Evolutionary conservation across 2,329 filamentous ascomycete genomes (phyloP), one percentile per base, ranked within the genome.

Genomic region (Fusarium longipes): DNA sequence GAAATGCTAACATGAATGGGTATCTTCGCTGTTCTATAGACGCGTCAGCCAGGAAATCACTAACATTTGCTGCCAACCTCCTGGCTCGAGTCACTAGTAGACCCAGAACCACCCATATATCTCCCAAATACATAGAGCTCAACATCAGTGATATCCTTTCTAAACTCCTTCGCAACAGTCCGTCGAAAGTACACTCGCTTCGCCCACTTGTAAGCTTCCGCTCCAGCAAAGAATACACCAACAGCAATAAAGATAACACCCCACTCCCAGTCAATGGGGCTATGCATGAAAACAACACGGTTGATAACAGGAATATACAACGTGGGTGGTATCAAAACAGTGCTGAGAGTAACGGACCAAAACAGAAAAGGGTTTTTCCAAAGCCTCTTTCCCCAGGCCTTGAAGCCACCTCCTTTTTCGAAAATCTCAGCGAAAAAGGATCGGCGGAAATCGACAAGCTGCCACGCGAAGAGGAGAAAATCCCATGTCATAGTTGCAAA

Each of bases 301-400:
- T 91, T 91, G 70, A 92, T 81, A 12, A 86, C 86, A 0, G 90
- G 90, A 51, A 92, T 91, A 70, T 93, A 93, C 1, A 89, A 77
- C 6, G 84, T 83, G 0, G 87, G 87, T 65, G 89, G 87, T 1
- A 87, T 82, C 5, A 84, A 82, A 25, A 88, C 65, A 63, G 85
- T 85, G 10, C 87, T 87, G 9, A 84, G 74, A 33, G 86, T 81
- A 10, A 84, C 77, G 1, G 81, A 77, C 74, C 77, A 83, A 72
- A 83, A 84, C 15, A 83, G 75, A 74, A 88, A 87, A 48, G 82
- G 78, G 74, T 88, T 88, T 53, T 79, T 74, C 84, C 84, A 87
- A 8, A 87, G 69, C 11, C 88, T 84, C 43, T 78, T 66, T 51
- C 86, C 67, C 87, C 88, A 90, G 53, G 87, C 82, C 1, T 82